Evolutionary conservation across 1,284 basidiomycete species (phyloP), one percentile per base, ranked within the genome.

Genomic region (Crepidotus sp.): DNA sequence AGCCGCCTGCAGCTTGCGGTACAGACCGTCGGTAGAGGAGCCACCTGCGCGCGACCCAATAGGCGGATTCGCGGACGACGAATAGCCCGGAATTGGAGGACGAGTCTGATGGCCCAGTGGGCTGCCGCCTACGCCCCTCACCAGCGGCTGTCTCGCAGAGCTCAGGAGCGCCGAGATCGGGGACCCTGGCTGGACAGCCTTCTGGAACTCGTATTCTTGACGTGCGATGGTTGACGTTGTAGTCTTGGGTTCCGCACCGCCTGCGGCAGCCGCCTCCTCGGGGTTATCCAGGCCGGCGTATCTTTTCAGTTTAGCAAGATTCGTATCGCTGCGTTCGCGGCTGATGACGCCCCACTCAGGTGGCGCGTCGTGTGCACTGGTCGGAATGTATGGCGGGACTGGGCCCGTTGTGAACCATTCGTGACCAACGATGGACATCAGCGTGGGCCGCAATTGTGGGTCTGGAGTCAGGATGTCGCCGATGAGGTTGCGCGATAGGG

Each of bases 171-270:
- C 90, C 15, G 90, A 91, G 49, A 98, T 95, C 0, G 96, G 95
- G 53, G 83, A 89, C 40, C 90, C 92, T 3, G 95, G 96, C 59
- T 94, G 88, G 3, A 98, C 88, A 2, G 93, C 96, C 55, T 86
- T 83, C 67, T 91, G 83, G 77, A 96, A 95, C 63, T 97, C 94
- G 58, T 86, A 82, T 74, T 98, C 94, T 61, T 94, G 89, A 56
- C 91, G 85, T 4, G 83, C 77, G 51, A 88, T 80, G 40, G 70
- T 81, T 5, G 73, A 74, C 2, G 72, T 76, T 29, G 70, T 67
- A 17, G 65, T 71, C 56, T 67, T 70, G 14, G 50, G 30, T n/a
- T 52, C 50, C 17, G 68, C 61, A 7, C 63, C 60, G 33, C 74
- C 70, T 25, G 58, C 59, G 5, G 66, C 45, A 10, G 31, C 35